phyloP scores from a whole-genome alignment of 352 stramenopile genomes.

The Saprolegnia diclina region DNA sequence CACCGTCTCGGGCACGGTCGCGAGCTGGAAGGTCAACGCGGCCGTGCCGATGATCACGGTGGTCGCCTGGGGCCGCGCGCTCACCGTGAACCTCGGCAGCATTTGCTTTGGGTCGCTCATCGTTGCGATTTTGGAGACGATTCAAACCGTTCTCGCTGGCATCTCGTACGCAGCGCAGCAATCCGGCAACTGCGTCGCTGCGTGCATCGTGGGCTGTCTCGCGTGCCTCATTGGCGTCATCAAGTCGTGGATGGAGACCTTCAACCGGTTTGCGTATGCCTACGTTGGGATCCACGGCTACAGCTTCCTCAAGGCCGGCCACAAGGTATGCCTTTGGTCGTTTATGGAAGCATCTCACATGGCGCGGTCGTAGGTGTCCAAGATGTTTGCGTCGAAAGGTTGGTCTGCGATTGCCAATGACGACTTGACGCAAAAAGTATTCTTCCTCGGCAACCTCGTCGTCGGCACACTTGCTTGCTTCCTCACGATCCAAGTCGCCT shows the following conservation, averaged over 20 bases:
- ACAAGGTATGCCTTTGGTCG: constrained; percentile 29
- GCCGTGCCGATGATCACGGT: constrained; percentile 68
- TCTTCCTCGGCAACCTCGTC: constrained; percentile 79
- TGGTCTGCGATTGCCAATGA: constrained; percentile 88
- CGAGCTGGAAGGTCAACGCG: constrained; percentile 84
- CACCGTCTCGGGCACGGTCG: constrained; percentile 85
- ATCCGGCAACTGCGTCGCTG: constrained; percentile 70
- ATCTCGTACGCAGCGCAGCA: constrained; percentile 52
- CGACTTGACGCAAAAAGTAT: constrained; percentile 80
- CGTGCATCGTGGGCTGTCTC: constrained; percentile 60
- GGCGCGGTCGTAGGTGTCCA: constrained; percentile 40
- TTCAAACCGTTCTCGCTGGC: constrained; percentile 62
- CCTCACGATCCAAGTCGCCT: constrained; percentile 49
- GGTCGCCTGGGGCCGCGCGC: constrained; percentile 65
- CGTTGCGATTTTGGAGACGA: constrained; percentile 82
- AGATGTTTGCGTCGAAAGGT: constrained; percentile 72
- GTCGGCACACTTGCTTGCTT: constrained; percentile 58
- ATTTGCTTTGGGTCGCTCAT: constrained; percentile 92
- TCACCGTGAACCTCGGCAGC: constrained; percentile 86
- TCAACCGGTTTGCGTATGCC: constrained; percentile 86
- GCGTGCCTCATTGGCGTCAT: constrained; percentile 78
- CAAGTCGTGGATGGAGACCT: constrained; percentile 82
- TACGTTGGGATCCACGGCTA: constrained; percentile 87
- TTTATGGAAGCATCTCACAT: background rate
- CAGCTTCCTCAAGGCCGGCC: constrained; percentile 71